phyloP scores from a whole-genome alignment of 2,329 filamentous ascomycete species.

The Scedosporium apiospermum region DNA sequence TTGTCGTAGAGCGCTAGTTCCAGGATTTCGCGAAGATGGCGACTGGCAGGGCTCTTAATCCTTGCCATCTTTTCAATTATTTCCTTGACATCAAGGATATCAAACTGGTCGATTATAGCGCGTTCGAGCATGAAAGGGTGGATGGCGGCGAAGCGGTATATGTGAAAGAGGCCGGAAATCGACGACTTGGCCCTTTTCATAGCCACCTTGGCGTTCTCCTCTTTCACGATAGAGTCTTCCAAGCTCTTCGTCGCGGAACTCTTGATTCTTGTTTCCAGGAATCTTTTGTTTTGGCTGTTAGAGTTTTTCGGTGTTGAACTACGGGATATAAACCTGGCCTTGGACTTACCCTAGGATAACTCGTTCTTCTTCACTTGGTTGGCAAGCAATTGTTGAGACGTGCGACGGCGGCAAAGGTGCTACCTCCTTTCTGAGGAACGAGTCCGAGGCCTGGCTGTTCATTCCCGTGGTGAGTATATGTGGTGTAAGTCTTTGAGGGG shows the following conservation, averaged over 20 bases:
- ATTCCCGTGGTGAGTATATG: neutral
- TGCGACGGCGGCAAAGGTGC: neutral
- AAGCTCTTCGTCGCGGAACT: neutral
- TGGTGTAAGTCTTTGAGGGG: neutral
- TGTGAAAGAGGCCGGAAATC: neutral
- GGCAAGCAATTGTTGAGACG: neutral
- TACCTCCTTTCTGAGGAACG: neutral
- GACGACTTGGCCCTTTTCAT: neutral
- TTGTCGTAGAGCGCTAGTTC: neutral
- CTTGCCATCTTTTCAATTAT: neutral
- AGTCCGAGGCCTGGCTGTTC: neutral
- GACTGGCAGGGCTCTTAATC: neutral
- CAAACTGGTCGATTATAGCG: neutral
- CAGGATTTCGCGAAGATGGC: neutral
- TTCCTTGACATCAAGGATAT: neutral
- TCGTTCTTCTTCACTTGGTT: neutral
- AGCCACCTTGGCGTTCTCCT: neutral
- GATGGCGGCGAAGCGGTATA: neutral
- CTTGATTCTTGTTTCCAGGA: neutral
- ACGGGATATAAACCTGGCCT: neutral
- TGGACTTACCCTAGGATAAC: neutral
- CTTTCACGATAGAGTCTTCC: neutral
- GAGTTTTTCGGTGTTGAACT: neutral
- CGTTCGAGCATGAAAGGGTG: neutral
- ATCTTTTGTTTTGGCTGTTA: neutral